Conservation (phyloP, 2,329 filamentous ascomycete species). For the Colletotrichum sp. region DNA sequence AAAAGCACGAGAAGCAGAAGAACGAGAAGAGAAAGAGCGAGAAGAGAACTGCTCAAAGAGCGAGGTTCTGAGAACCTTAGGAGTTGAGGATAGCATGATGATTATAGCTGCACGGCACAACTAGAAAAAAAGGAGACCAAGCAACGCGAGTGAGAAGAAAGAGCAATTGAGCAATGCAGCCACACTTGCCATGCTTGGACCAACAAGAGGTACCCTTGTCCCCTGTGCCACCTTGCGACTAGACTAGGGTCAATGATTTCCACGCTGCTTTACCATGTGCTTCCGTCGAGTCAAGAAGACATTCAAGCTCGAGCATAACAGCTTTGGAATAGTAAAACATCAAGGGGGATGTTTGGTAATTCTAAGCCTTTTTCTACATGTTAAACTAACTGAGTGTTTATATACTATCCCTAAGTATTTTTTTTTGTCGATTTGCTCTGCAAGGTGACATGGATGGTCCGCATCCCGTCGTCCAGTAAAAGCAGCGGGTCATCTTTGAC, state of each 20-base stretch:
- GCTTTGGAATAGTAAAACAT: background rate
- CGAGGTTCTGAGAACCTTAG: background rate
- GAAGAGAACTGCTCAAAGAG: background rate
- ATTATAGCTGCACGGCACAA: background rate
- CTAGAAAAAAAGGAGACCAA: background rate
- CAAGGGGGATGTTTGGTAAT: no score
- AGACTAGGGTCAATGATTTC: background rate
- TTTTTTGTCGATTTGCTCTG: background rate
- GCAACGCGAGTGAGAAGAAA: background rate
- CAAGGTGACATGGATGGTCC: background rate
- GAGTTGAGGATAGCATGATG: background rate
- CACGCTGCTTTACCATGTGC: slow-evolving; percentile 1
- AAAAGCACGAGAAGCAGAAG: background rate
- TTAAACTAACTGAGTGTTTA: background rate
- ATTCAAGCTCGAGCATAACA: background rate
- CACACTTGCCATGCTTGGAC: slow-evolving; percentile 4
- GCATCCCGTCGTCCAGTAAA: background rate
- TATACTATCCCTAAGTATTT: background rate
- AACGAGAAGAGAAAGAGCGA: background rate
- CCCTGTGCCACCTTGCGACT: background rate
- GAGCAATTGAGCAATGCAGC: background rate
- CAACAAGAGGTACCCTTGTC: background rate
- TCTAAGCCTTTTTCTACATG: background rate
- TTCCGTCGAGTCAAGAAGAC: background rate
- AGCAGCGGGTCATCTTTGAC: slow-evolving; percentile 16